phyloP scores from a whole-genome alignment of 805 yeast species.

The Pichia scutulata region DNA sequence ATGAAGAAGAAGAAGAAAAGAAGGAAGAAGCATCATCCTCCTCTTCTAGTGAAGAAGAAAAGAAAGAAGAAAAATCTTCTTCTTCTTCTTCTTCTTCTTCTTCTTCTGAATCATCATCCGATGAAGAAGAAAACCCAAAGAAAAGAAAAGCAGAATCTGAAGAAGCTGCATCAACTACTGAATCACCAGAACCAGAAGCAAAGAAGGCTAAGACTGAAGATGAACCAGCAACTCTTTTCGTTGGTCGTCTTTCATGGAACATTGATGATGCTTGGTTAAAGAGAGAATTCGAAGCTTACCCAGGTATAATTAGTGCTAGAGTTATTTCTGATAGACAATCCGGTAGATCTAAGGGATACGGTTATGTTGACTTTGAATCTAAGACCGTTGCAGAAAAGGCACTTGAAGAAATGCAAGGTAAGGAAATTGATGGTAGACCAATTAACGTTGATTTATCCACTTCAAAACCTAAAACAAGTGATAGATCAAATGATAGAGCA shows the following conservation, averaged over 20 bases:
- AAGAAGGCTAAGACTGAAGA: constrained; percentile 43
- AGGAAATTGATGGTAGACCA: constrained; percentile 95
- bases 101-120: constrained; percentile 17
- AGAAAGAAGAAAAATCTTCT: constrained; percentile 5
- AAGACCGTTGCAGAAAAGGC: constrained; percentile 82
- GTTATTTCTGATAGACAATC: constrained; percentile 83
- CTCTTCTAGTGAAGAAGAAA: constrained; percentile 14
- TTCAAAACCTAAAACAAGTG: constrained; percentile 57
- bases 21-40: constrained; percentile 20
- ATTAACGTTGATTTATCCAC: constrained; percentile 89
- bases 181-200: constrained; percentile 31
- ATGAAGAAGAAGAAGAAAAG: constrained; percentile 23
- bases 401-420: constrained; percentile 75
- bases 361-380: constrained; percentile 88
- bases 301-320: constrained; percentile 84
- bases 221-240: constrained; percentile 86
- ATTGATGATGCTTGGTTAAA: constrained; percentile 92
- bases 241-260: constrained; percentile 96
- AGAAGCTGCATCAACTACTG: constrained; percentile 24
- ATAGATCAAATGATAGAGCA: constrained; percentile 69
- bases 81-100: constrained; percentile 1
- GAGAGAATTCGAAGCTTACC: constrained; percentile 73
- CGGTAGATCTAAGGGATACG: constrained; percentile 92
- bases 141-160: constrained; percentile 33
- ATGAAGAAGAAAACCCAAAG: constrained; percentile 21